Percentiles rank a stretch among this genome's conserved stretches.
These are phyloP conservation scores for Peronospora belbahrii DNA, from an alignment of 352 stramenopile genomes.

Conservation along the genomic window DNA sequence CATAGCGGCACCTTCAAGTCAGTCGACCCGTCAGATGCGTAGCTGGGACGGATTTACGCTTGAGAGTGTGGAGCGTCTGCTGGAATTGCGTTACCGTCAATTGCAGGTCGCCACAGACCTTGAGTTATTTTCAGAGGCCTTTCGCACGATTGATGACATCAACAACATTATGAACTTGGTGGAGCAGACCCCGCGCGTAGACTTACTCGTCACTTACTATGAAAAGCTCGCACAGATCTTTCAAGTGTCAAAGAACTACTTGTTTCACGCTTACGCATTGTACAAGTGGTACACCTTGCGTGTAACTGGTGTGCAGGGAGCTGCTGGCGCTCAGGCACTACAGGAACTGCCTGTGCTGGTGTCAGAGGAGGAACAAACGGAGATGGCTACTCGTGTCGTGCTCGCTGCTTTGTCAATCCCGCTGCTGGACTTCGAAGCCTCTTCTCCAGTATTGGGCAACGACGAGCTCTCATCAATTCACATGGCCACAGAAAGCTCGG, in stretches of 20 bases:
- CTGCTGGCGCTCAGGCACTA: slow-evolving; percentile 35
- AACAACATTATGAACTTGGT: slow-evolving; percentile 93
- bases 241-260: slow-evolving; percentile 93
- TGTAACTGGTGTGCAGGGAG: slow-evolving; percentile 78
- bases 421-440: slow-evolving; percentile 55
- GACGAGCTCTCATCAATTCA: slow-evolving; percentile 56
- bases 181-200: slow-evolving; percentile 86
- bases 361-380: slow-evolving; percentile 62
- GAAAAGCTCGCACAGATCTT: slow-evolving; percentile 97
- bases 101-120: slow-evolving; percentile 92
- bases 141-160: slow-evolving; percentile 98
- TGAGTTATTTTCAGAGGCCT: slow-evolving; percentile 96
- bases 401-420: slow-evolving; percentile 92
- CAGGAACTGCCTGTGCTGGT: slow-evolving; percentile 45
- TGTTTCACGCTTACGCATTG: slow-evolving; percentile 96
- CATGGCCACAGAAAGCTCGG: slow-evolving; percentile 21
- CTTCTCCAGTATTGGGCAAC: slow-evolving; percentile 46
- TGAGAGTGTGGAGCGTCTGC: slow-evolving; percentile 92
- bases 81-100: slow-evolving; percentile 96
- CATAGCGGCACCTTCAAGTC: slow-evolving; percentile 52
- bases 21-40: slow-evolving; percentile 81
- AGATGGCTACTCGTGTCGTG: slow-evolving; percentile 88
- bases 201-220: slow-evolving; percentile 97
- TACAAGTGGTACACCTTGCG: slow-evolving; percentile 94
- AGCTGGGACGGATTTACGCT: slow-evolving; percentile 95